A percentile compares a stretch with the other conserved stretches of the same genome.
phyloP scores from a whole-genome alignment of 176 grass and related monocot genomes.

The Cenchrus americanus region DNA sequence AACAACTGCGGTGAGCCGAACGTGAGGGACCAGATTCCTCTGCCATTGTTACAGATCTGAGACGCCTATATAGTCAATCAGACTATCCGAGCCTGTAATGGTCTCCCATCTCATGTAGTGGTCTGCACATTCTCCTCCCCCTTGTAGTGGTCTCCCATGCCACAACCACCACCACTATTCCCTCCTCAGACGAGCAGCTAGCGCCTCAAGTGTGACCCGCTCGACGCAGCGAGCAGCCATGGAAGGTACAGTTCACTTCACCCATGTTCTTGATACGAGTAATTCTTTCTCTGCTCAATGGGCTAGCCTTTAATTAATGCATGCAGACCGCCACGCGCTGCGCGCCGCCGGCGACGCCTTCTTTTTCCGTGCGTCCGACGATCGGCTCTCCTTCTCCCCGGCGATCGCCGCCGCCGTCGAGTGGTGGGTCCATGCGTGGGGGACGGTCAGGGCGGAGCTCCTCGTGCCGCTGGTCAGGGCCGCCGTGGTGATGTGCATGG shows the following conservation, averaged over 20 bases:
- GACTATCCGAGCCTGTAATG: neutral
- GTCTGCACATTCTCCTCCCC: neutral
- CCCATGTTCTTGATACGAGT: neutral
- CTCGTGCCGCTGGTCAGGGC: slow-evolving; percentile 51
- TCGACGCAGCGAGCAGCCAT: slow-evolving; percentile 36
- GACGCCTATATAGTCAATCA: neutral
- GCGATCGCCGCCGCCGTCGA: slow-evolving; percentile 11
- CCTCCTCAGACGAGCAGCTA: neutral
- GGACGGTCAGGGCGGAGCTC: slow-evolving; percentile 29
- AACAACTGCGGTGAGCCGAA: slow-evolving; percentile 9
- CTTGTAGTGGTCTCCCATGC: neutral
- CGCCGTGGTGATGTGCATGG: slow-evolving; percentile 53
- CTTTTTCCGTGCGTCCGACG: neutral
- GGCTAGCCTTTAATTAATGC: neutral
- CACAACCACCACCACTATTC: neutral
- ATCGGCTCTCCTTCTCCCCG: neutral
- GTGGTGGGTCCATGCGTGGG: slow-evolving; percentile 42
- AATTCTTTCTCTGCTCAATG: neutral
- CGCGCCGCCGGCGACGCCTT: neutral
- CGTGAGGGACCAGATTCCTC: neutral
- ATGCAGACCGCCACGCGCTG: too few species aligned
- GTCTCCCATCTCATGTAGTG: too few species aligned
- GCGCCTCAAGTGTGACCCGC: neutral
- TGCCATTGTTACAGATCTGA: slow-evolving; percentile 8
- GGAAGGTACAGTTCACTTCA: slow-evolving; percentile 43